These are phyloP conservation scores for Mycena kentingensis DNA, from an alignment of 768 basidiomycete genomes.

Conservation along the genomic window DNA sequence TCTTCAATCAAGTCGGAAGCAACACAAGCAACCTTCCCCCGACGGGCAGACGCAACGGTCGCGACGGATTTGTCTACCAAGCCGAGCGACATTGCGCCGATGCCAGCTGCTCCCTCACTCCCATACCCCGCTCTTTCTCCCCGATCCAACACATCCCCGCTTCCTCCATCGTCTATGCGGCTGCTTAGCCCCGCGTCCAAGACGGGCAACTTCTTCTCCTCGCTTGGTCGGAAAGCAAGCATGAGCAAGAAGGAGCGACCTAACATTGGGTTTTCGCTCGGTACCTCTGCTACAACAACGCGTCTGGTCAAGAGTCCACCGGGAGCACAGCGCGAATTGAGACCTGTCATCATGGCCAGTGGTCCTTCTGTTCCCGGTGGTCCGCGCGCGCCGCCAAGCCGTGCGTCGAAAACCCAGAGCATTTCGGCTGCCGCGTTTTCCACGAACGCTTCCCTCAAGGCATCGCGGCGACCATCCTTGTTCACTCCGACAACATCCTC, in stretches of 20 bases:
- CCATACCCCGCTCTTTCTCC: slow-evolving; percentile 59
- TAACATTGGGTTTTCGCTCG: slow-evolving; percentile 10
- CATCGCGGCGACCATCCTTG: slow-evolving; percentile 40
- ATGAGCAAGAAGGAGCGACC: slow-evolving; percentile 39
- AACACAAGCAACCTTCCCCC: slow-evolving; percentile 79
- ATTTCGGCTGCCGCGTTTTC: slow-evolving; percentile 45
- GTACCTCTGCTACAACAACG: slow-evolving; percentile 34
- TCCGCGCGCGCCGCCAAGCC: slow-evolving; percentile 66
- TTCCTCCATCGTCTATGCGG: slow-evolving; percentile 53
- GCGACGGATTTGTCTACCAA: slow-evolving; percentile 71
- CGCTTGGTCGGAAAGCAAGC: slow-evolving; percentile 73
- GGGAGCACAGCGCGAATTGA: slow-evolving; percentile 17
- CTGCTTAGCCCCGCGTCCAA: slow-evolving; percentile 47
- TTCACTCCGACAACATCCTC: slow-evolving; percentile 25
- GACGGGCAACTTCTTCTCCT: slow-evolving; percentile 70
- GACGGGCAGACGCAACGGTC: slow-evolving; percentile 72
- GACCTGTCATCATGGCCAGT: slow-evolving; percentile 30
- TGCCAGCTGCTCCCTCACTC: slow-evolving; percentile 64
- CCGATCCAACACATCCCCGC: neutral
- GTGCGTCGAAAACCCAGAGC: slow-evolving; percentile 69
- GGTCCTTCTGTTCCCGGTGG: slow-evolving; percentile 70
- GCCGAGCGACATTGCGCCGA: slow-evolving; percentile 49
- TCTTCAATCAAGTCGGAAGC: slow-evolving; percentile 74
- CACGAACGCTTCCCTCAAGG: slow-evolving; percentile 29
- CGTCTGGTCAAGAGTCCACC: slow-evolving; percentile 40